A percentile compares a stretch with the other conserved stretches of the same genome.
Evolutionary conservation across 495 filamentous ascomycete genomes (phyloP).

Genomic region (Penicillium canescens): DNA sequence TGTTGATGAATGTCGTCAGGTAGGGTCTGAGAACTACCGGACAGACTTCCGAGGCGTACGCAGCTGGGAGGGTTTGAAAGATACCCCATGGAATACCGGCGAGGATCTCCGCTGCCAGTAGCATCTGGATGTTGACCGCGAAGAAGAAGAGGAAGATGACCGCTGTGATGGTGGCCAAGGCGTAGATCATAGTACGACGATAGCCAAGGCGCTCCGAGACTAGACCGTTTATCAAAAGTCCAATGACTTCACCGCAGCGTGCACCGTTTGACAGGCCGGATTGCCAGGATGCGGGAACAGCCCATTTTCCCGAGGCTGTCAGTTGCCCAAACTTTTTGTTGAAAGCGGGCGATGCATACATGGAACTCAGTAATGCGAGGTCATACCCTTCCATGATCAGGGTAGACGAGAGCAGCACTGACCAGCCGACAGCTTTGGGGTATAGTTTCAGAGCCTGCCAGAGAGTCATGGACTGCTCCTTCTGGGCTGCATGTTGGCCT

Average conservation of each 20-base stretch:
- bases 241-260: slow-evolving; percentile 62
- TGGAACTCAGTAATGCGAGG: slow-evolving; percentile 39
- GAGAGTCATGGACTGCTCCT: slow-evolving; percentile 28
- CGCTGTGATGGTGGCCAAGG: slow-evolving; percentile 53
- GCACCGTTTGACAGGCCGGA: slow-evolving; percentile 63
- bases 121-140: slow-evolving; percentile 57
- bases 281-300: slow-evolving; percentile 58
- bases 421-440: slow-evolving; percentile 50
- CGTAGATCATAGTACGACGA: slow-evolving; percentile 58
- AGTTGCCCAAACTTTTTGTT: slow-evolving; percentile 36
- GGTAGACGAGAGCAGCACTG: slow-evolving; percentile 40
- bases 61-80: slow-evolving; percentile 69
- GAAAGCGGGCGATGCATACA: slow-evolving; percentile 39
- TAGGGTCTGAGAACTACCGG: slow-evolving; percentile 68
- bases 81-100: slow-evolving; percentile 75
- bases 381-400: slow-evolving; percentile 56
- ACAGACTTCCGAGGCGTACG: slow-evolving; percentile 73
- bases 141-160: slow-evolving; percentile 73
- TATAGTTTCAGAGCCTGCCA: slow-evolving; percentile 37
- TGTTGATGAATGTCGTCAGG: slow-evolving; percentile 71
- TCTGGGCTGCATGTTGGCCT: slow-evolving; percentile 14
- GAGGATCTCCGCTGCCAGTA: slow-evolving; percentile 67
- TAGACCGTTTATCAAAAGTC: slow-evolving; percentile 65
- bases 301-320: slow-evolving; percentile 32
- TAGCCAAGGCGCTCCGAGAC: slow-evolving; percentile 68